These are phyloP conservation scores for Naganishia albida DNA, from an alignment of 1,284 basidiomycete genomes.

Conservation along the genomic window DNA sequence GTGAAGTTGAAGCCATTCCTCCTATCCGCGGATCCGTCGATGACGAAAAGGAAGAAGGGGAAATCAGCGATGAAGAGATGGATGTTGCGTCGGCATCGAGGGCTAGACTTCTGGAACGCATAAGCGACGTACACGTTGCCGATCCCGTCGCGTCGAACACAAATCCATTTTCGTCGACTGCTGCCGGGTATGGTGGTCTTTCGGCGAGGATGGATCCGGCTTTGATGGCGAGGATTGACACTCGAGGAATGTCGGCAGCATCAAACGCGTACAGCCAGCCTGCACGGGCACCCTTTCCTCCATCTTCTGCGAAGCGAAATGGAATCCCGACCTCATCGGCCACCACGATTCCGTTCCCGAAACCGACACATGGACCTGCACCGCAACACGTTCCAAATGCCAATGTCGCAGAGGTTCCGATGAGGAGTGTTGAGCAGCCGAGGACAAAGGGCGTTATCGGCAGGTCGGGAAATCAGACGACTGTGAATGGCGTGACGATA, in stretches of 20 bases:
- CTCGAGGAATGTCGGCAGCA: neutral
- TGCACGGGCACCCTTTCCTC: neutral
- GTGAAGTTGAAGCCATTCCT: neutral
- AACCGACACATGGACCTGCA: neutral
- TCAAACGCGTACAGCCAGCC: neutral
- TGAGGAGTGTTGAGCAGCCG: constrained; percentile 1
- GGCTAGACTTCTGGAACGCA: constrained; percentile 19
- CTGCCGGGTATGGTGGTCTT: neutral
- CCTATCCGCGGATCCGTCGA: neutral
- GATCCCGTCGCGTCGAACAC: neutral
- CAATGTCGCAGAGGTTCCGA: neutral
- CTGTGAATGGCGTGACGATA: constrained; percentile 21
- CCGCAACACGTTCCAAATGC: too few species aligned
- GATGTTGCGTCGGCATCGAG: neutral
- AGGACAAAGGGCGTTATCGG: constrained; percentile 19
- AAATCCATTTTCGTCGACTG: neutral
- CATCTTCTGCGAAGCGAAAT: neutral
- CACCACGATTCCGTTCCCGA: neutral
- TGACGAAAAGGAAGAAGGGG: constrained; percentile 22
- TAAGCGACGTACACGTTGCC: neutral
- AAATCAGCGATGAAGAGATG: constrained; percentile 28
- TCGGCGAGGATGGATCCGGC: constrained; percentile 16
- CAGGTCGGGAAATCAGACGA: constrained; percentile 19
- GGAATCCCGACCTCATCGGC: neutral
- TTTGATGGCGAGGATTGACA: constrained; percentile 18